Evolutionary conservation across 768 basidiomycete genomes (phyloP), one percentile per base, ranked within the genome.

Genomic region (Sporobolomyces phaffii): DNA sequence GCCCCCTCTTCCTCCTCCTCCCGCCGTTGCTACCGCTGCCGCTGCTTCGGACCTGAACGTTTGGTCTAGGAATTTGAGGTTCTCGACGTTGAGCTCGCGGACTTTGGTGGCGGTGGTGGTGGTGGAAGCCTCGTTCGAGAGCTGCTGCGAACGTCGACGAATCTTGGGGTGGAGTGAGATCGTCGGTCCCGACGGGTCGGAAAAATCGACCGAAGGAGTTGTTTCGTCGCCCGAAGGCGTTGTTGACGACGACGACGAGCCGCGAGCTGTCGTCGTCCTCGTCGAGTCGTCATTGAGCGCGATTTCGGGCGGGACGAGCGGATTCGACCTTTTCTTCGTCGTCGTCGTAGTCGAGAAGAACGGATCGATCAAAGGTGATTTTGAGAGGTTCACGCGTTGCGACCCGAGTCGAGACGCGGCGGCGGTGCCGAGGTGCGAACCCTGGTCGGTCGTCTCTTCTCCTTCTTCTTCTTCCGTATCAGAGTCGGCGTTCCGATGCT

Each of bases 111-210:
- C 3, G 52, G 13, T 36, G 33, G 33, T 10, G 11, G n/a, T 36
- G 22, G 31, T 31, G 31, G n/a, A n/a, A n/a, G n/a, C n/a, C n/a
- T n/a, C n/a, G n/a, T n/a, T n/a, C n/a, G n/a, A n/a, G n/a, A n/a
- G 33, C 24, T 38, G 48, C 5, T 20, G 28, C 26, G 34, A 38
- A 17, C 22, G 50, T 26, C 28, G 41, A 9, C 40, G 60, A 22
- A 62, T 53, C n/a, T 53, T 44, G 6, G 63, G 63, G 20, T 64
- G 63, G 11, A 64, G 40, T 13, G 62, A 54, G 22, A 64, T 56
- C 0, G 53, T 48, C 26, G 62, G 62, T 24, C 62, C 62, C 13
- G 34, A 34, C 11, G 62, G 52, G 20, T 38, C 62, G 2, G 47
- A 40, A 17, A 64, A 43, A 29, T 49, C 36, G 29, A 58, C 43